Evolutionary conservation across 148 eudicot species (phyloP).

Genomic region (Rhododendron kiyosumense): DNA sequence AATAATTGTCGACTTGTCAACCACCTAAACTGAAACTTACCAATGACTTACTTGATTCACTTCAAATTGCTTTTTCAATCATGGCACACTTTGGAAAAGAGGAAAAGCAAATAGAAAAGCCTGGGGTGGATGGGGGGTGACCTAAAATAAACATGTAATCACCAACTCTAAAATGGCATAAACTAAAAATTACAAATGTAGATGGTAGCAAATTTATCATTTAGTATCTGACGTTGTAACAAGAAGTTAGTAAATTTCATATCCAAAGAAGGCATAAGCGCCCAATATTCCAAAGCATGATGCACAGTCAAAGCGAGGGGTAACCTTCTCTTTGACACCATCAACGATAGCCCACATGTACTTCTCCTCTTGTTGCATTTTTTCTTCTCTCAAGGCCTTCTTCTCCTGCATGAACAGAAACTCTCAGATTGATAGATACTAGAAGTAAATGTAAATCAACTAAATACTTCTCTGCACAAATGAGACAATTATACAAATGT

Average conservation of each 20-base stretch:
- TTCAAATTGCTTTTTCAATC: neutral
- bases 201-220: neutral
- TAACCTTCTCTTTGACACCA: constrained; percentile 96
- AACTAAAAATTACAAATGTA: neutral
- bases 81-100: neutral
- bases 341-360: constrained; percentile 97
- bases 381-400: constrained; percentile 90
- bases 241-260: neutral
- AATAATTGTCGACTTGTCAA: neutral
- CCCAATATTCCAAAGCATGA: neutral
- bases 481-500: neutral
- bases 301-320: neutral
- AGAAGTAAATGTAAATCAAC: neutral
- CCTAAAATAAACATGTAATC: neutral
- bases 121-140: neutral
- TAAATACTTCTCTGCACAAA: neutral
- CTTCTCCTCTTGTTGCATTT: constrained; percentile 85
- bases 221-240: neutral
- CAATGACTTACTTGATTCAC: neutral
- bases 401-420: constrained; percentile 68
- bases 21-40: neutral
- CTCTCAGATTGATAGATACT: constrained; percentile 6
- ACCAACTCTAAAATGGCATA: neutral
- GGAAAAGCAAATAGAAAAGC: neutral
- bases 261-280: neutral